Evolutionary conservation across 331 rosid genomes (phyloP), one percentile per base, ranked within the genome.

Genomic region (Phaseolus coccineus): DNA sequence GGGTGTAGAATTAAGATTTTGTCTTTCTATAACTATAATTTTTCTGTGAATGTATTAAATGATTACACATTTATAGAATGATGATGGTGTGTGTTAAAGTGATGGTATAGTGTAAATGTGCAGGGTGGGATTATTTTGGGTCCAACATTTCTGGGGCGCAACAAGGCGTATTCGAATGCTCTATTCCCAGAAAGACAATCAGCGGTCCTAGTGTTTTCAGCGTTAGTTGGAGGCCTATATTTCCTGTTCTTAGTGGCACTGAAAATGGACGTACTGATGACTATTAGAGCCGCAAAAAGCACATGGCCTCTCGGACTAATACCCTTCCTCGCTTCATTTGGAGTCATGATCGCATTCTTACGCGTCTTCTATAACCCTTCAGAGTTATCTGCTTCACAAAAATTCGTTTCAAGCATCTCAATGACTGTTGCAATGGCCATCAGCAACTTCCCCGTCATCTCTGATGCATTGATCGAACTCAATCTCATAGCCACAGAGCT

Each of bases 121-220:
- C 80, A 92, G 97, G 88, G 77, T 33, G 97, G 97, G 40, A 76
- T 90, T 58, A 1, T 90, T 61, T 35, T 89, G 68, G 97, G 97
- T 22, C 96, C 96, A 0, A 80, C 92, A 16, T 3, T 77, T 78
- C 16, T 90, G 11, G 93, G 92, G 69, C 57, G 11, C 3, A 55
- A 0, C 37, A 4, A 28, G 24, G 1, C 1, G 0, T 33, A 79
- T n/a, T 53, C 52, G 80, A 9, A 71, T 0, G 8, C 3, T 0
- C 0, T 86, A 11, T 81, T 78, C 71, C 83, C 70, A 1, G 5
- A 61, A 8, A 81, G 44, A 27, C 87, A 86, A 19, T 12, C 30
- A 0, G 25, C 12, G 13, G 24, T 77, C 39, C 33, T 85, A 24
- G 2, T 16, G 1, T 4, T 78, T 5, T 0, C 51, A 1, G n/a